These are phyloP conservation scores for Colletotrichum cordylinicola DNA, from an alignment of 2,329 filamentous ascomycete species.

Conservation along the genomic window DNA sequence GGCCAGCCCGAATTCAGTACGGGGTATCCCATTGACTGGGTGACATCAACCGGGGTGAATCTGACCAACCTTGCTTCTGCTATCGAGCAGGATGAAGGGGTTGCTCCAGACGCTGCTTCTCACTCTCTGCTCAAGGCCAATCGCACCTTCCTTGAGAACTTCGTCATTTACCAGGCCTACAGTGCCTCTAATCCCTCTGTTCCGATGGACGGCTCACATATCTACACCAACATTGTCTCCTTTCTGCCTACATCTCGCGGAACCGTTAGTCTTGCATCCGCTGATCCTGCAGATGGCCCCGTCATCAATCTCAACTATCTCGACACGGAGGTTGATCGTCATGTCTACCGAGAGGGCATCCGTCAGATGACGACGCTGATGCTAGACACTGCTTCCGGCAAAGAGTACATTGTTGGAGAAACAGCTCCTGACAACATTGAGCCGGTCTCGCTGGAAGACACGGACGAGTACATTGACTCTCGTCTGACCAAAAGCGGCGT, in stretches of 20 bases:
- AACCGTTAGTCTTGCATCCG: slow-evolving; percentile 27
- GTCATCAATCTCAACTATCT: slow-evolving; percentile 36
- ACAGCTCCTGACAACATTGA: background rate
- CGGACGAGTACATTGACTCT: background rate
- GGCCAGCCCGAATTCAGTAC: slow-evolving; percentile 37
- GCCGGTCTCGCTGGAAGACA: background rate
- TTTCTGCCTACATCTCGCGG: slow-evolving; percentile 33
- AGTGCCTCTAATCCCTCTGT: background rate
- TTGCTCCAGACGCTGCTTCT: slow-evolving; percentile 31
- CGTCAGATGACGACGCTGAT: slow-evolving; percentile 28
- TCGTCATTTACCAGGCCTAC: slow-evolving; percentile 26
- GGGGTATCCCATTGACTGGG: slow-evolving; percentile 42
- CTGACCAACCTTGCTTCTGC: slow-evolving; percentile 33
- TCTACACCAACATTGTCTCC: slow-evolving; percentile 24
- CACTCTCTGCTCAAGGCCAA: slow-evolving; percentile 38
- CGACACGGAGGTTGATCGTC: slow-evolving; percentile 33
- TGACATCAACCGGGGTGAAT: slow-evolving; percentile 32
- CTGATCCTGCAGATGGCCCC: slow-evolving; percentile 22
- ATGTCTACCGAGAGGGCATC: slow-evolving; percentile 30
- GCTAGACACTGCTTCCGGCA: slow-evolving; percentile 14
- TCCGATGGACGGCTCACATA: slow-evolving; percentile 9
- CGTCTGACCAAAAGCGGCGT: background rate
- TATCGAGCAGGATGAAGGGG: slow-evolving; percentile 38
- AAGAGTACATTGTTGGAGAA: background rate
- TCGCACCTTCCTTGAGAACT: slow-evolving; percentile 27